Percentiles rank a stretch among this genome's conserved stretches.
Conservation (phyloP, 2,329 filamentous ascomycete species). For the Emergomyces africanus region DNA sequence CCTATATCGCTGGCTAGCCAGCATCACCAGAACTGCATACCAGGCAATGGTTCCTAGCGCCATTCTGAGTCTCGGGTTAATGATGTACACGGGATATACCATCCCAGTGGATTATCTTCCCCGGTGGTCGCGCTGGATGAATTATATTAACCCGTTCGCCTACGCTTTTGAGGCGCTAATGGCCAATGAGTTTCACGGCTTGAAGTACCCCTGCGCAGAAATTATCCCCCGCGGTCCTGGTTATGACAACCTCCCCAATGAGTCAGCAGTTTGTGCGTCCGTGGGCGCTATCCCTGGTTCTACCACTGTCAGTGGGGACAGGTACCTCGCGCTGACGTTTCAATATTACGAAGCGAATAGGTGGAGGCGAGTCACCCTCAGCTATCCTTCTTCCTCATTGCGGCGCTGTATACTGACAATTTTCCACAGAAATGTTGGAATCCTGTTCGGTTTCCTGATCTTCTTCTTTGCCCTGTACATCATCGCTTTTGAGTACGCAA, state of each 20-base stretch:
- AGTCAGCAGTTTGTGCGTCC: conserved; percentile 42
- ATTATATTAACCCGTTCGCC: conserved; percentile 63
- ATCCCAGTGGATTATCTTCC: conserved; percentile 47
- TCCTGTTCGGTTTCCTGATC: conserved; percentile 32
- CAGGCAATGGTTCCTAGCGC: conserved; percentile 45
- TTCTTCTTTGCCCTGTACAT: neutral
- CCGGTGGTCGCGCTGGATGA: conserved; percentile 76
- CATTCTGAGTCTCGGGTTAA: conserved; percentile 32
- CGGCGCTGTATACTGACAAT: neutral
- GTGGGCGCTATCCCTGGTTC: conserved; percentile 46
- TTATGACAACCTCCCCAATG: conserved; percentile 22
- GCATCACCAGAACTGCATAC: conserved; percentile 65
- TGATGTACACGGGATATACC: conserved; percentile 38
- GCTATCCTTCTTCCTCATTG: too few species aligned
- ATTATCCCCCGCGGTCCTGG: conserved; percentile 27
- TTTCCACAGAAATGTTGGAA: conserved; percentile 29
- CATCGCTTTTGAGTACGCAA: neutral
- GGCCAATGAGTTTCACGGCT: conserved; percentile 65
- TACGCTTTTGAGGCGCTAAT: conserved; percentile 72
- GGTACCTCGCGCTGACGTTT: conserved; percentile 43
- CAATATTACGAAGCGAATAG: conserved; percentile 45
- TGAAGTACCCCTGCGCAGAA: conserved; percentile 41
- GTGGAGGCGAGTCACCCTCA: conserved; percentile 36
- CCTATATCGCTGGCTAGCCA: conserved; percentile 66
- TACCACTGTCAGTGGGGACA: conserved; percentile 42